Conservation (phyloP, 352 stramenopile species). For the Blastocystis sp. region DNA sequence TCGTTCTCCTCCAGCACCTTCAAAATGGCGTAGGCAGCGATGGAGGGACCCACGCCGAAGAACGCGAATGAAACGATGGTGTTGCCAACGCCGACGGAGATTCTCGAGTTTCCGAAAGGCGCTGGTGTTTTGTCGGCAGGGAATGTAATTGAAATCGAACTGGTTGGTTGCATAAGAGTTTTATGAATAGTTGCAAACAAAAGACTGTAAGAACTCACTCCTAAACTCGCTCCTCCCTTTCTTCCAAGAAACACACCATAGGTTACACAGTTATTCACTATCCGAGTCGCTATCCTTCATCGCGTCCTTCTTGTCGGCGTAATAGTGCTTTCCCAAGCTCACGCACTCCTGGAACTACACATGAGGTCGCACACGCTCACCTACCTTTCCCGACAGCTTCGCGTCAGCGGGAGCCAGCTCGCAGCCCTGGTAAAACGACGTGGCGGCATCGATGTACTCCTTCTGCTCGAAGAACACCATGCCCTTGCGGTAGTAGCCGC, state of each 20-base stretch:
- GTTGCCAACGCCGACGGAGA: slow-evolving; percentile 53
- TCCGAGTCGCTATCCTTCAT: not conserved
- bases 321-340: slow-evolving; percentile 26
- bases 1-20: slow-evolving; percentile 53
- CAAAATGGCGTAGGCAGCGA: slow-evolving; percentile 29
- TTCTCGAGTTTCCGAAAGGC: slow-evolving; percentile 37
- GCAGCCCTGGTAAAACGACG: slow-evolving; percentile 70
- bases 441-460: slow-evolving; percentile 42
- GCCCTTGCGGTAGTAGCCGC: slow-evolving; percentile 71
- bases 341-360: slow-evolving; percentile 57
- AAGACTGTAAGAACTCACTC: not conserved
- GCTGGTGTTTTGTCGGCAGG: not conserved
- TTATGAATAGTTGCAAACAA: too few species aligned
- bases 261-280: slow-evolving; percentile 17
- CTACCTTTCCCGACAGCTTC: slow-evolving; percentile 54
- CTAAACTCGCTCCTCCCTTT: not conserved
- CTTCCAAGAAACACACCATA: slow-evolving; percentile 60
- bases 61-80: slow-evolving; percentile 50
- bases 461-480: slow-evolving; percentile 65
- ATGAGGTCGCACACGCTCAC: not conserved
- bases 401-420: slow-evolving; percentile 33
- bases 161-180: too few species aligned
- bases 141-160: not conserved
- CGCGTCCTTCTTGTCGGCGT: not conserved
- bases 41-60: slow-evolving; percentile 30